These are phyloP conservation scores for Torulaspora quercuum DNA, from an alignment of 805 yeast species.

Conservation along the genomic window DNA sequence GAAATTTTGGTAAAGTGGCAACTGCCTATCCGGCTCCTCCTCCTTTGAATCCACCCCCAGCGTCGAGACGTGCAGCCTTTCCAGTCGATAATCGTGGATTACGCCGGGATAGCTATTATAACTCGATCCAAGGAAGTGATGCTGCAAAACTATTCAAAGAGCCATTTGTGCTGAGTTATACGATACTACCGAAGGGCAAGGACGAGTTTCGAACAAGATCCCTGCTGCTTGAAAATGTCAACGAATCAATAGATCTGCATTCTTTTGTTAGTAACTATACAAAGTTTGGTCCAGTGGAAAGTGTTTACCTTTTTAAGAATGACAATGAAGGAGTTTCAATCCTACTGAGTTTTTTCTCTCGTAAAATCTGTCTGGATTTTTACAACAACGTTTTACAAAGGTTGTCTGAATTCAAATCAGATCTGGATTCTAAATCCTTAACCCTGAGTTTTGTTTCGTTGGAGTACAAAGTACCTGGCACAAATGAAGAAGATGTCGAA, in stretches of 20 bases:
- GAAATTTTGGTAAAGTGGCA: slow-evolving; percentile 8
- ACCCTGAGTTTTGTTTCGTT: slow-evolving; percentile 36
- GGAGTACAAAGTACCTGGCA: slow-evolving; percentile 35
- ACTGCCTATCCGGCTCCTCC: slow-evolving; percentile 17
- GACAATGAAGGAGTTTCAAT: slow-evolving; percentile 36
- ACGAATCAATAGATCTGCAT: slow-evolving; percentile 22
- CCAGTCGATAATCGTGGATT: slow-evolving; percentile 1
- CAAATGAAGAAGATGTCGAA: slow-evolving; percentile 6
- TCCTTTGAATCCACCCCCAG: slow-evolving; percentile 14
- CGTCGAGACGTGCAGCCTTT: slow-evolving; percentile 8
- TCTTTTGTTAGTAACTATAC: slow-evolving; percentile 41
- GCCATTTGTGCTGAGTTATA: slow-evolving; percentile 26
- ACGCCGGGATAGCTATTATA: slow-evolving; percentile 10
- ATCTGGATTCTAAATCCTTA: slow-evolving; percentile 41
- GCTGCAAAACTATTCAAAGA: slow-evolving; percentile 15
- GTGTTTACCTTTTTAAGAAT: slow-evolving; percentile 43
- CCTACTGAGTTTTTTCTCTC: slow-evolving; percentile 34
- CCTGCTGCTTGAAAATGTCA: slow-evolving; percentile 29
- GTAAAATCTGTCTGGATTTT: slow-evolving; percentile 37
- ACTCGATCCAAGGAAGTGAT: slow-evolving; percentile 7
- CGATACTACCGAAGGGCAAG: slow-evolving; percentile 31
- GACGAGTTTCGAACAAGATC: slow-evolving; percentile 36
- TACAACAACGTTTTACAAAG: slow-evolving; percentile 39
- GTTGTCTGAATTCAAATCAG: slow-evolving; percentile 37
- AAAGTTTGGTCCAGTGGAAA: slow-evolving; percentile 61